Percentiles rank a stretch among this genome's conserved stretches.
phyloP scores from a whole-genome alignment of 2,329 filamentous ascomycete species.

The Ascochyta koolunga region DNA sequence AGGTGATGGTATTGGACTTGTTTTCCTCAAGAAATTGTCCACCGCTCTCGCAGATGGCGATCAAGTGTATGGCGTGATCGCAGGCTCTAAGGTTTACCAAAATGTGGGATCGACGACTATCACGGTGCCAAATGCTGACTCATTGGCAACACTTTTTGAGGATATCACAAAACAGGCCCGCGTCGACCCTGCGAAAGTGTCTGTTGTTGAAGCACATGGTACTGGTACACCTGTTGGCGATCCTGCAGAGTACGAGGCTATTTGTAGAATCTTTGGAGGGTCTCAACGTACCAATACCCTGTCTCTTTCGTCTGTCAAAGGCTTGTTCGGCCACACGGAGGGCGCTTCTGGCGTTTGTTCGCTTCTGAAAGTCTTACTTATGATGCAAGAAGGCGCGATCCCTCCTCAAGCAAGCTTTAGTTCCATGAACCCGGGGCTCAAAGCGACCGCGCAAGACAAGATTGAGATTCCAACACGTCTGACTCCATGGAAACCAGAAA shows the following conservation, averaged over 20 bases:
- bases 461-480: slow-evolving; percentile 16
- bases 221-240: slow-evolving; percentile 23
- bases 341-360: slow-evolving; percentile 23
- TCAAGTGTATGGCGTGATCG: slow-evolving; percentile 54
- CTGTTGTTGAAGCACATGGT: slow-evolving; percentile 19
- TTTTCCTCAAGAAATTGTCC: slow-evolving; percentile 58
- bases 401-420: slow-evolving; percentile 25
- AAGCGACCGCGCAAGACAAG: slow-evolving; percentile 1
- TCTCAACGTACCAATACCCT: slow-evolving; percentile 4
- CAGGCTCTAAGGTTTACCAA: slow-evolving; percentile 18
- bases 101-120: slow-evolving; percentile 13
- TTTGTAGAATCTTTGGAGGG: slow-evolving; percentile 24
- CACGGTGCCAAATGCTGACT: slow-evolving; percentile 15
- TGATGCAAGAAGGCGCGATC: slow-evolving; percentile 29
- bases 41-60: slow-evolving; percentile 59
- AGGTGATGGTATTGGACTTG: slow-evolving; percentile 54
- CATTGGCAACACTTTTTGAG: slow-evolving; percentile 15
- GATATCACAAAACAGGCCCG: slow-evolving; percentile 7
- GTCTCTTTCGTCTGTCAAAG: slow-evolving; percentile 36
- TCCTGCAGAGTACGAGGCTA: slow-evolving; percentile 18
- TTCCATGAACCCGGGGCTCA: slow-evolving; percentile 20
- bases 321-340: slow-evolving; percentile 37
- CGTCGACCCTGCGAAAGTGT: not conserved
- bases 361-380: slow-evolving; percentile 35
- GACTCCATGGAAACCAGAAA: slow-evolving; percentile 9